Evolutionary conservation across 768 basidiomycete genomes (phyloP), one percentile per base, ranked within the genome.

Genomic region (Termitomyces sp.): DNA sequence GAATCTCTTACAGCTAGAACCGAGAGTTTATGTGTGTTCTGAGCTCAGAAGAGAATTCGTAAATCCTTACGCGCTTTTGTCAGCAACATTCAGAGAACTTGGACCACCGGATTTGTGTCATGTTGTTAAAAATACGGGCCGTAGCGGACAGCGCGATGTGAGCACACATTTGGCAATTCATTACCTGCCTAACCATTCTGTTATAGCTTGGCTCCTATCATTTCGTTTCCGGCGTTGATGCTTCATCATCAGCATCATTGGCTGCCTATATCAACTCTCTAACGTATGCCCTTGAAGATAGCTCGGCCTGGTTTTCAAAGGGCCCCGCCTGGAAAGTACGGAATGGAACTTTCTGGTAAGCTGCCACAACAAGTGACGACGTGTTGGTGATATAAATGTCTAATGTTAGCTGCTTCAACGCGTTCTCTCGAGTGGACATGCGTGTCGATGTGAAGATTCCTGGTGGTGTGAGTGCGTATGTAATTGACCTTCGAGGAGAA

Each of bases 371-470:
- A 27, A 30, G 34, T 54, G 21, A 23, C n/a, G 1, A 28, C 28
- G 42, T 56, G 23, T 34, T n/a, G 47, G 37, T 10, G 3, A 56
- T 23, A 35, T 25, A 48, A 47, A 12, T 21, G 5, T 53, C 11
- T 12, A 39, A 41, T 10, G 27, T 42, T 16, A 91, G 92, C 72
- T 97, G 94, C 72, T 99, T 97, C 76, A 97, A 99, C 69, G 97
- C 97, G 10, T 99, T 99, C 68, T 95, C 95, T 39, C 78, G 97
- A 28, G 91, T 98, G 51, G 97, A 99, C 66, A 86, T 98, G 30
- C 84, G 96, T 37, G 94, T 99, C 7, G 97, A 99, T 61, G 97
- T 98, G 58, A 97, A 96, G 72, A 98, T 99, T 49, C 97, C 97
- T 0, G 97, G 97, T 28, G 96, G 97, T 12, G 97, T 99, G 16